A percentile compares a stretch with the other conserved stretches of the same genome.
Conservation (phyloP, 192 early-diverging fungal species). For the Lobulomyces angularis region DNA sequence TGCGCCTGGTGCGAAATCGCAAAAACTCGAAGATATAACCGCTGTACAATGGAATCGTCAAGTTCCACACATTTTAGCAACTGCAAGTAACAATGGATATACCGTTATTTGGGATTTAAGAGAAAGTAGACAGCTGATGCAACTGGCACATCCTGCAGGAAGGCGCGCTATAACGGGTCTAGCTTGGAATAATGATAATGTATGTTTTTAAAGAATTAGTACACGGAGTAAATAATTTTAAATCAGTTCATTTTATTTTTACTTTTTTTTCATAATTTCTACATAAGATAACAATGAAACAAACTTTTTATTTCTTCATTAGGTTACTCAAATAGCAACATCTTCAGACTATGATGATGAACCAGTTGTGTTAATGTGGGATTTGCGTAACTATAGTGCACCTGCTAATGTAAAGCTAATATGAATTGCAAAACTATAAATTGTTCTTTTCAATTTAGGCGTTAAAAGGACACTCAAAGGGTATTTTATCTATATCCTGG, state of each 20-base stretch:
- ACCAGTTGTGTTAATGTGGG: constrained; percentile 85
- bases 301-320: constrained; percentile 3
- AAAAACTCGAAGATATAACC: constrained; percentile 79
- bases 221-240: background rate
- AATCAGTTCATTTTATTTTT: background rate
- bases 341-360: constrained; percentile 83
- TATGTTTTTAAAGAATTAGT: constrained; percentile 16
- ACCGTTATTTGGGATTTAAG: constrained; percentile 95
- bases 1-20: constrained; percentile 71
- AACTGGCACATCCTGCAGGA: constrained; percentile 49
- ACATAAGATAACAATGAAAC: background rate
- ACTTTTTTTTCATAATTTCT: constrained; percentile 8
- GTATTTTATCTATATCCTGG: constrained; percentile 87
- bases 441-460: constrained; percentile 15
- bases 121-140: constrained; percentile 71
- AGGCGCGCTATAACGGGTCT: constrained; percentile 68
- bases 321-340: constrained; percentile 88
- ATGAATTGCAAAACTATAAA: background rate
- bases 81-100: constrained; percentile 77
- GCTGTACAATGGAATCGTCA: constrained; percentile 85
- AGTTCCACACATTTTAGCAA: constrained; percentile 85
- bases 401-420: constrained; percentile 50
- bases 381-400: constrained; percentile 87
- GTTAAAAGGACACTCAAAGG: constrained; percentile 76
- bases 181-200: constrained; percentile 83